Base-by-base conservation (phyloP, 805 yeast species). In the Candida alai region DNA sequence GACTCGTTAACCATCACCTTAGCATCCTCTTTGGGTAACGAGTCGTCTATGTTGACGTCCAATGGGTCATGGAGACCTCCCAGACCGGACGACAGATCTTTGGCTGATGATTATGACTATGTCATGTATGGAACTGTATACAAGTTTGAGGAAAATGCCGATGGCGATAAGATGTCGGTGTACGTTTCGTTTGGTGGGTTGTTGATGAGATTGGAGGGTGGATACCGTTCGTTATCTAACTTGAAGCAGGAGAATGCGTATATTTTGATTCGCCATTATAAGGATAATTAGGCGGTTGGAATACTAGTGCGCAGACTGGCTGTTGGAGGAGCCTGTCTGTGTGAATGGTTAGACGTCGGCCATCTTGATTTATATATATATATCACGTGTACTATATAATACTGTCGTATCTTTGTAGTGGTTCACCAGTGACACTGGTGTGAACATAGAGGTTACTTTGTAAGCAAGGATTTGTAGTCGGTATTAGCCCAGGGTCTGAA, bases 71-170 rank as follows among this genome's bases (percentile, higher is more conserved):
- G 90, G 89, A 74, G 88, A 57, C 87, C 85, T 6, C 95, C 96
- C 28, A 84, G 75, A 60, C 74, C 84, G 9, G 84, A 81, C 39
- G 96, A 88, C 47, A 76, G 82, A 53, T 76, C 94, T 5, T 71
- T 90, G 51, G 96, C 96, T 46, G 97, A 90, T 58, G 97, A 93
- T 55, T 90, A 88, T 66, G 97, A 90, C 60, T 93, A 93, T 52
- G 97, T 93, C 45, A 90, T 93, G 97, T 80, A 89, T 58, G 98
- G 98, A 35, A 88, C 96, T 5, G 95, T 93, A 29, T 93, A 93
- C 70, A 89, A 90, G 60, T 93, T 93, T 55, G 96, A 90, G 58
- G 98, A 93, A 64, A 76, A 81, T 42, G 54, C 59, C 24, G 68
- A 71, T 27, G 76, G 76, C 44, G 85, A 80, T 52, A 68, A 68